Evolutionary conservation across 441 rosid species (phyloP).

Genomic region (Gossypium lobatum): DNA sequence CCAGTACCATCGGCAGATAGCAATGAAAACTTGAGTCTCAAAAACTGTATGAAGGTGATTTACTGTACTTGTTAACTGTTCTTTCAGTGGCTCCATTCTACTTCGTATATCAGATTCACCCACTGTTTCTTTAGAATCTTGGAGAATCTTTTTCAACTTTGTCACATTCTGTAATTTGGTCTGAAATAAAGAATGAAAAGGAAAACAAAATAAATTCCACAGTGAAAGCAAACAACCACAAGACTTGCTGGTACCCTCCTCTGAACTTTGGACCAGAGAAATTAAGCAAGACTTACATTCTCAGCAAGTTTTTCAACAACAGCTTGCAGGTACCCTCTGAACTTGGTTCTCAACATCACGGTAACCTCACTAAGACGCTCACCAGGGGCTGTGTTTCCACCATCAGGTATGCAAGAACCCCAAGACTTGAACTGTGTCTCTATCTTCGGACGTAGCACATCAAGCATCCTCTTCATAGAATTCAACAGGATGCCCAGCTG

Average conservation of each 20-base stretch:
- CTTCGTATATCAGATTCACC: constrained; percentile 71
- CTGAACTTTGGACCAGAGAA: background rate
- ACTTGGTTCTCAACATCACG: constrained; percentile 91
- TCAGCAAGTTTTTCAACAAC: constrained; percentile 87
- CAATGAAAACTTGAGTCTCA: constrained; percentile 74
- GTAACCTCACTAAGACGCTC: constrained; percentile 93
- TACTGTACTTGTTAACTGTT: constrained; percentile 68
- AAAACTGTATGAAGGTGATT: constrained; percentile 72
- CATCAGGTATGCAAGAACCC: constrained; percentile 76
- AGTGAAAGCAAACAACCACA: background rate
- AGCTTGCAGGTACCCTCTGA: constrained; percentile 83
- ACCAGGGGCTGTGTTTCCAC: constrained; percentile 76
- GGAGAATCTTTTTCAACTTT: constrained; percentile 87
- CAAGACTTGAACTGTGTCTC: constrained; percentile 64
- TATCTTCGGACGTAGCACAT: constrained; percentile 51
- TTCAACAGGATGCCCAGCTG: constrained; percentile 62
- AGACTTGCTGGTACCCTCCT: background rate
- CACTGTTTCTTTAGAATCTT: constrained; percentile 79
- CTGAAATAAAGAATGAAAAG: constrained; percentile 26
- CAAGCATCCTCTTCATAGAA: constrained; percentile 77
- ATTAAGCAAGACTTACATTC: constrained; percentile 58
- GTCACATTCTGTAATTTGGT: constrained; percentile 72
- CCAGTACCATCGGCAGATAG: constrained; percentile 89
- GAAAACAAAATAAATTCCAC: background rate
- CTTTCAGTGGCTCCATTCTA: constrained; percentile 81